phyloP scores from a whole-genome alignment of 257 asterid genomes.

The Coffea eugenioides region DNA sequence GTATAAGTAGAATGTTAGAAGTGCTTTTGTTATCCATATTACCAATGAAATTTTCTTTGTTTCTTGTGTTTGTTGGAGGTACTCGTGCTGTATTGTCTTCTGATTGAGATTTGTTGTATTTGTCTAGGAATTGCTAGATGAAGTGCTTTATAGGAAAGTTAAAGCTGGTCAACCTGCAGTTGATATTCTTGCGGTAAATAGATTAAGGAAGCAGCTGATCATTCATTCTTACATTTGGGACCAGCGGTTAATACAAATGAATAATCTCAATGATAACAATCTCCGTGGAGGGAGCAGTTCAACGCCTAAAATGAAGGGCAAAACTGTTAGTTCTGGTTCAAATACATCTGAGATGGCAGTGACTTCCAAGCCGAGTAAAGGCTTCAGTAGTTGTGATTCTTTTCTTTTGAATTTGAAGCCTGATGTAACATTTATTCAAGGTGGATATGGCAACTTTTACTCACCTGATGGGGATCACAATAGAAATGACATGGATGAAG shows the following conservation, averaged over 20 bases:
- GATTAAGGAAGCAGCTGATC: constrained; percentile 25
- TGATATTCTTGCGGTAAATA: constrained; percentile 33
- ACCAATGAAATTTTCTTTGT: neutral
- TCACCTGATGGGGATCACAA: constrained; percentile 37
- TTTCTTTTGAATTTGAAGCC: constrained; percentile 51
- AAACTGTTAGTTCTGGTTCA: constrained; percentile 39
- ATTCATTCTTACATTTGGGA: constrained; percentile 33
- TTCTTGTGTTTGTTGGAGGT: neutral
- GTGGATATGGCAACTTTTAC: constrained; percentile 30
- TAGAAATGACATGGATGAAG: constrained; percentile 30
- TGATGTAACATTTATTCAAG: constrained; percentile 30
- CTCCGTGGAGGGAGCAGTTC: constrained; percentile 16
- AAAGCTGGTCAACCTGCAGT: constrained; percentile 31
- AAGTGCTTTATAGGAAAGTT: constrained; percentile 19
- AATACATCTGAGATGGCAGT: constrained; percentile 37
- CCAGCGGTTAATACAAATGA: constrained; percentile 26
- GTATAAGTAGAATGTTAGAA: neutral
- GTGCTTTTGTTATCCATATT: neutral
- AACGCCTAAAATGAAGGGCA: constrained; percentile 28
- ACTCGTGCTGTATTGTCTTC: neutral
- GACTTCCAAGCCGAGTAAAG: constrained; percentile 47
- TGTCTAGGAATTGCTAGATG: constrained; percentile 26
- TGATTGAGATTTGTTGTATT: constrained; percentile 12
- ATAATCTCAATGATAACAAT: constrained; percentile 9
- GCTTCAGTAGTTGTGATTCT: constrained; percentile 64